A percentile compares a stretch with the other conserved stretches of the same genome.
Evolutionary conservation across 495 filamentous ascomycete genomes (phyloP).

Genomic region (Tuber melanosporum): DNA sequence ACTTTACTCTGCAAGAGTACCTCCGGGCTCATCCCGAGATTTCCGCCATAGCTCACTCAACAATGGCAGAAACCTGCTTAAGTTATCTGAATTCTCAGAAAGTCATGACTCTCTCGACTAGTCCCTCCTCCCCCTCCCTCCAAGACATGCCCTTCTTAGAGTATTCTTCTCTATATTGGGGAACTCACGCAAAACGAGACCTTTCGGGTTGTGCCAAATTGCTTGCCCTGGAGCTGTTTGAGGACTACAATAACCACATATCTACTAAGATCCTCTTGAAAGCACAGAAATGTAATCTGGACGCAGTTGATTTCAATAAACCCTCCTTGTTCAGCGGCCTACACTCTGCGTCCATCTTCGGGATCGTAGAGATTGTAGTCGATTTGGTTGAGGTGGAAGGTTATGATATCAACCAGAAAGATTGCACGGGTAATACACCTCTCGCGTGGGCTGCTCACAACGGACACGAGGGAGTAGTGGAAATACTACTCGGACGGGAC

Average conservation of each 20-base stretch:
- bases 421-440: not conserved
- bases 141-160: not conserved
- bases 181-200: not conserved
- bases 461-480: not conserved
- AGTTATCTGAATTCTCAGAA: not conserved
- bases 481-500: not conserved
- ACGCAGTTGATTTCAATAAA: not conserved
- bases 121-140: not conserved
- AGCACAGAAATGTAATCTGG: not conserved
- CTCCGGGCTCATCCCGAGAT: not conserved
- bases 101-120: not conserved
- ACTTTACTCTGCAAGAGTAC: not conserved
- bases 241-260: not conserved
- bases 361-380: not conserved
- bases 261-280: not conserved
- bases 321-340: not conserved
- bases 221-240: not conserved
- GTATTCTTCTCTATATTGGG: not conserved
- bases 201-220: not conserved
- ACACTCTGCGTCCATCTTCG: not conserved
- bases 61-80: not conserved
- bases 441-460: not conserved
- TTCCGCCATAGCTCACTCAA: not conserved
- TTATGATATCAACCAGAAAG: not conserved
- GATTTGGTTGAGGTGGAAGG: not conserved